A percentile compares a stretch with the other conserved stretches of the same genome.
phyloP scores from a whole-genome alignment of 2,329 filamentous ascomycete species.

The Berkeleyomyces rouxiae region DNA sequence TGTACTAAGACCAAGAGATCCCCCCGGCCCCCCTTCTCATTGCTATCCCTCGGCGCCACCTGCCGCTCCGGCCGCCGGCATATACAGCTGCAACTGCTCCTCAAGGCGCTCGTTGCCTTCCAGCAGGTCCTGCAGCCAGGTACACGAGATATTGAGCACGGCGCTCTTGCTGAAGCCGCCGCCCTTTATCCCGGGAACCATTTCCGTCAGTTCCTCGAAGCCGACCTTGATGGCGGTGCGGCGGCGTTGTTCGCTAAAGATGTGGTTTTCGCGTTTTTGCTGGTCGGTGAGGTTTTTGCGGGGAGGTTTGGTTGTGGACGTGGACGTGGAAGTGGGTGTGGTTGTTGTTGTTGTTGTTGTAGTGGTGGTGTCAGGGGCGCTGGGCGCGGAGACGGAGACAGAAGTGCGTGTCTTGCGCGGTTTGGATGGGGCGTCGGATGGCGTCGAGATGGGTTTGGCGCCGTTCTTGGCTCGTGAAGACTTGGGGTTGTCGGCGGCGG shows the following conservation, averaged over 20 bases:
- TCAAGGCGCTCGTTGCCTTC: slow-evolving; percentile 48
- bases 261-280: slow-evolving; percentile 74
- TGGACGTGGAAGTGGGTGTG: slow-evolving; percentile 22
- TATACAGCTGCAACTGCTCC: slow-evolving; percentile 4
- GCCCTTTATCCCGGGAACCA: slow-evolving; percentile 58
- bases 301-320: slow-evolving; percentile 27
- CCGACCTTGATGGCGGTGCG: slow-evolving; percentile 67
- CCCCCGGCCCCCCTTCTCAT: too few relatives aligned
- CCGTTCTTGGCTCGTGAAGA: not conserved
- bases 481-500: not conserved
- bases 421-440: not conserved
- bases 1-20: too few relatives aligned
- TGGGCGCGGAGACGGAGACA: not conserved
- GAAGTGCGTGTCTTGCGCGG: not conserved
- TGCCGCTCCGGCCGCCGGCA: not conserved
- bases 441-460: not conserved
- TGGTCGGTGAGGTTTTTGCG: slow-evolving; percentile 64
- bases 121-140: slow-evolving; percentile 60
- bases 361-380: not conserved
- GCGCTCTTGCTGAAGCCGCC: slow-evolving; percentile 73
- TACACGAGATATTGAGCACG: slow-evolving; percentile 56
- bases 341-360: not conserved
- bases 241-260: slow-evolving; percentile 73
- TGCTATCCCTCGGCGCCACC: not conserved
- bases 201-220: slow-evolving; percentile 60